These are phyloP conservation scores for Sanghuangporus weigelae DNA, from an alignment of 1,284 basidiomycete species.

Conservation along the genomic window DNA sequence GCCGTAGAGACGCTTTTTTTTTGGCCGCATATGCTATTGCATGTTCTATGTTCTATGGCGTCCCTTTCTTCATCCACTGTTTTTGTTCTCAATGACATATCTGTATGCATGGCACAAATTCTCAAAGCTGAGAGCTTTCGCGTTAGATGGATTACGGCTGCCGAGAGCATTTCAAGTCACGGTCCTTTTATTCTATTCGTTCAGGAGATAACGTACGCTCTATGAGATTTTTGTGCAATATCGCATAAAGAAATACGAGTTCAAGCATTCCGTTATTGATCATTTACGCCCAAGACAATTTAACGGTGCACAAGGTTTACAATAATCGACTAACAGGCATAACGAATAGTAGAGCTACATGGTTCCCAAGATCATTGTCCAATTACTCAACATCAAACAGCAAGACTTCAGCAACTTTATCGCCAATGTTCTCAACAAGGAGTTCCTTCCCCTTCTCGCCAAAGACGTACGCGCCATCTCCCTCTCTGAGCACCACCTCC, in stretches of 20 bases:
- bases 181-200: too few relatives aligned
- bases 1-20: background rate
- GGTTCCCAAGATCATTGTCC: background rate
- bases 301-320: too few relatives aligned
- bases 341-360: too few relatives aligned
- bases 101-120: background rate
- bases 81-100: background rate
- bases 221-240: too few relatives aligned
- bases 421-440: constrained; percentile 55
- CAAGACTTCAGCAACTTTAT: constrained; percentile 58
- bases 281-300: too few relatives aligned
- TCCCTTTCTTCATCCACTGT: background rate
- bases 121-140: background rate
- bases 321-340: too few relatives aligned
- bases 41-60: background rate
- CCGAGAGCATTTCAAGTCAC: background rate
- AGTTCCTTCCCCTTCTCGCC: constrained; percentile 41
- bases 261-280: too few relatives aligned
- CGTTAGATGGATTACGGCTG: background rate
- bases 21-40: background rate
- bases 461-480: constrained; percentile 68
- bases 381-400: constrained; percentile 65
- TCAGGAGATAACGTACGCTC: too few relatives aligned
- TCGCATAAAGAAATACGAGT: too few relatives aligned
- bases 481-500: constrained; percentile 47